A percentile compares a stretch with the other conserved stretches of the same genome.
Conservation (phyloP, 306 rosid species). For the Inga leiocalycina region DNA sequence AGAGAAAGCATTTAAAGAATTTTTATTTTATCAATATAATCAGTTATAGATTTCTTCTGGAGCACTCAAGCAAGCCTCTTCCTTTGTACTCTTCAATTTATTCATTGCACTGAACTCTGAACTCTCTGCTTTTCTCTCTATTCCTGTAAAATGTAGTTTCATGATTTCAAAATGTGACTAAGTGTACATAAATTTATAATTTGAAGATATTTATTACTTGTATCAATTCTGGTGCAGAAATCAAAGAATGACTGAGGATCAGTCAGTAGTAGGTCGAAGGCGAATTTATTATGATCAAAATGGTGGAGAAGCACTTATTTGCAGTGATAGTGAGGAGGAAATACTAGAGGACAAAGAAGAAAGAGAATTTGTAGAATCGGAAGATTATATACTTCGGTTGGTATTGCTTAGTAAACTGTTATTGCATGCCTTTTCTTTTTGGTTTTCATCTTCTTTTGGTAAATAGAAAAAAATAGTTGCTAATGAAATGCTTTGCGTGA, state of each 20-base stretch:
- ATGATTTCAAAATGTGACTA: slow-evolving; percentile 24
- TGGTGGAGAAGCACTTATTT: slow-evolving; percentile 97
- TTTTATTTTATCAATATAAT: background rate
- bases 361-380: slow-evolving; percentile 80
- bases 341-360: slow-evolving; percentile 86
- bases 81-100: background rate
- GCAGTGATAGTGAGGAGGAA: slow-evolving; percentile 99
- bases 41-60: slow-evolving; percentile 6
- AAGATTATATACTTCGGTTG: slow-evolving; percentile 92
- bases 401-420: slow-evolving; percentile 44
- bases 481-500: background rate
- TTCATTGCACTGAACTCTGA: background rate
- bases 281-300: slow-evolving; percentile 96
- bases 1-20: slow-evolving; percentile 18
- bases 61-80: slow-evolving; percentile 15
- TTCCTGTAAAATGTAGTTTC: slow-evolving; percentile 1
- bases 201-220: slow-evolving; percentile 29
- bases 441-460: slow-evolving; percentile 13
- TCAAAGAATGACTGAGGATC: slow-evolving; percentile 99
- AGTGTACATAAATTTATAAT: slow-evolving; percentile 5
- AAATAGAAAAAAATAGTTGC: slow-evolving; percentile 15
- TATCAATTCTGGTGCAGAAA: slow-evolving; percentile 62
- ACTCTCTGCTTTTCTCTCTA: background rate
- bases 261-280: slow-evolving; percentile 93
- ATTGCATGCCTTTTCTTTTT: slow-evolving; percentile 25